Percentiles rank a stretch among this genome's conserved stretches.
These are phyloP conservation scores for Mycena capillaripes DNA, from an alignment of 768 basidiomycete species.

Conservation along the genomic window DNA sequence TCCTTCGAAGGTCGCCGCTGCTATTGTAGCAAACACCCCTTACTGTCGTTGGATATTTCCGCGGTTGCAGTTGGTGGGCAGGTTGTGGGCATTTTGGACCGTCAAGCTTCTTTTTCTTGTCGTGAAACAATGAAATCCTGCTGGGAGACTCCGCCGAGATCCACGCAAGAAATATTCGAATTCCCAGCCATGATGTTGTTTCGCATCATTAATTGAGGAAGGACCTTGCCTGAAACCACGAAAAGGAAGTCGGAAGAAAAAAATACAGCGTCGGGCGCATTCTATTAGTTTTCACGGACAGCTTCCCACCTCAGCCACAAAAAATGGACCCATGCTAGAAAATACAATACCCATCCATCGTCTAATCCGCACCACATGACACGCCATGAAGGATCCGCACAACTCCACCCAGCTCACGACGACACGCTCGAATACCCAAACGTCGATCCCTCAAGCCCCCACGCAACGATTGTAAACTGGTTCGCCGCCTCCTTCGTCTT, in stretches of 20 bases:
- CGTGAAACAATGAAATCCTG: too few relatives aligned
- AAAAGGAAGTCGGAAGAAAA: not conserved
- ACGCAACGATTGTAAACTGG: conserved; percentile 74
- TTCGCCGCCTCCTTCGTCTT: conserved; percentile 74
- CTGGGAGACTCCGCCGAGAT: too few relatives aligned
- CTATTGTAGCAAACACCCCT: too few relatives aligned
- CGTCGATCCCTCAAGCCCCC: conserved; percentile 74
- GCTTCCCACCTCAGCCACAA: not conserved
- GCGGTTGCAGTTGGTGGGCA: too few relatives aligned
- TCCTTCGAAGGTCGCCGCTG: too few relatives aligned
- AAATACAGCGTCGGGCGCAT: not conserved
- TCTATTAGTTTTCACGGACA: conserved; percentile 4
- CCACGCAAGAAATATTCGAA: too few relatives aligned
- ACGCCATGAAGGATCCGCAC: not conserved
- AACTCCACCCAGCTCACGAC: not conserved
- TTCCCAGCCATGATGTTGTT: too few relatives aligned
- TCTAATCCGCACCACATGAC: not conserved
- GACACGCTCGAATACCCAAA: conserved; percentile 61
- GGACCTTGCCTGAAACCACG: conserved; percentile 12
- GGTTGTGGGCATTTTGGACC: too few relatives aligned
- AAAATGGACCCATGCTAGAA: not conserved
- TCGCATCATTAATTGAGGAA: too few relatives aligned
- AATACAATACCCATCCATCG: conserved; percentile 4
- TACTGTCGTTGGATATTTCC: too few relatives aligned
- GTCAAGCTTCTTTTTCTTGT: too few relatives aligned